Base-by-base conservation (phyloP, 225 moss, liverwort and hornwort species). In the Antitrichia curtipendula region DNA sequence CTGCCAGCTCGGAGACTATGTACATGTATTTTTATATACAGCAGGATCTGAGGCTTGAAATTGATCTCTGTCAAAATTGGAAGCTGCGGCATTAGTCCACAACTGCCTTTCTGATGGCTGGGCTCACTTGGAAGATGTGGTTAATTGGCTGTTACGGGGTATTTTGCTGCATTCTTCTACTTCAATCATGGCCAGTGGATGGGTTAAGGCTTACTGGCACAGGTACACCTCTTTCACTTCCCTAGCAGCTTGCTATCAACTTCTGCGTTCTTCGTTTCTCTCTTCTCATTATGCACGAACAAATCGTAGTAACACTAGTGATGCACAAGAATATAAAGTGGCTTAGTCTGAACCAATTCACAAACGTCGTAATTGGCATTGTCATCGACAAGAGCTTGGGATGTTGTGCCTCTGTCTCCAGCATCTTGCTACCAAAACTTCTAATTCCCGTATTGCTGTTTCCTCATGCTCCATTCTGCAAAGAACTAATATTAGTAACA, bases 101-200 rank as follows among this genome's bases (percentile, higher is more conserved):
- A 28, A 62, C 54, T 84, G 72, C 79, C 34, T 45, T 54, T 68
- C 4, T 81, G 68, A 93, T 93, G 93, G 86, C 92, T 80, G 92
- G 91, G 49, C 82, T 92, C 43, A 92, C 88, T 38, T 90, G 92
- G 93, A 93, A 82, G 84, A 86, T 92, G 90, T 93, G 93, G 93
- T 88, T 93, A 18, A 69, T 92, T n/a, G 88, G 92, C 21, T 93
- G 90, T 75, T 93, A 86, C 41, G 90, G 92, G 53, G 82, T 93
- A 72, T 91, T 93, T 81, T 89, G 90, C 89, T 92, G 89, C 92
- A 82, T 92, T 58, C 66, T 92, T 59, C 88, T 93, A 63, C 89
- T 92, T 54, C 90, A 93, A 69, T 71, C 90, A 65, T 92, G 92
- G 92, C 89, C 90, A 41, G 92, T 91, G 80, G 88, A 86, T 75